Conservation (phyloP, 2,329 filamentous ascomycete genomes). For the Coleophoma eucalyptorum region DNA sequence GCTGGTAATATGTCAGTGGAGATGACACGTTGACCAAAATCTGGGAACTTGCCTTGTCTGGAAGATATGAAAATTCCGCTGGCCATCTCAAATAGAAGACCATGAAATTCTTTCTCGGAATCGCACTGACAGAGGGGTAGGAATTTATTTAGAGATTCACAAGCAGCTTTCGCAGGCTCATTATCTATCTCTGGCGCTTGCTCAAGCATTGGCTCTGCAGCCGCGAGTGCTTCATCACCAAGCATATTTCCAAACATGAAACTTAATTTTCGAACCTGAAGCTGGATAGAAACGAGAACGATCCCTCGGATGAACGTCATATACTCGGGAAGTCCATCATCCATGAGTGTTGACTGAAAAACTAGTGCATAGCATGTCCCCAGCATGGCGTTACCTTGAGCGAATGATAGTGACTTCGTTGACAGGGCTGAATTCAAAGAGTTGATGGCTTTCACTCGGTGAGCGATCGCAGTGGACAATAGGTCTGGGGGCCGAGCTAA, state of each 20-base stretch:
- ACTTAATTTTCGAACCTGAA: conserved; percentile 42
- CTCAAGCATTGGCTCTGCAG: conserved; percentile 41
- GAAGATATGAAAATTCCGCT: conserved; percentile 17
- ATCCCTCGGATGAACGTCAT: conserved; percentile 59
- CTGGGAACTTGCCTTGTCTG: conserved; percentile 18
- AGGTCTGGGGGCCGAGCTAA: conserved; percentile 32
- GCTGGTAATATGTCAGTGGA: conserved; percentile 9
- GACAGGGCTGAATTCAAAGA: conserved; percentile 36
- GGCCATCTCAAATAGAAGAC: conserved; percentile 41
- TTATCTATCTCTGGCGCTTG: conserved; percentile 39
- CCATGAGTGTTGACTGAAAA: conserved; percentile 53
- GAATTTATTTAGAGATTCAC: conserved; percentile 38
- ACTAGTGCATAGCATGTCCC: conserved; percentile 56
- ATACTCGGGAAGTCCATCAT: conserved; percentile 55
- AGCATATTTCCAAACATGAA: conserved; percentile 47
- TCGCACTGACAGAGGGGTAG: conserved; percentile 35
- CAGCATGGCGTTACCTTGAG: conserved; percentile 56
- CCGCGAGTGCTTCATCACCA: conserved; percentile 35
- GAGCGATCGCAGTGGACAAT: conserved; percentile 50
- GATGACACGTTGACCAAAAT: conserved; percentile 16
- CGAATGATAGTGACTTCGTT: conserved; percentile 35
- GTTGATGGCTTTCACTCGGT: conserved; percentile 62
- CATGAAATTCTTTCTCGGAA: conserved; percentile 44
- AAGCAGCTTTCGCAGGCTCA: conserved; percentile 43
- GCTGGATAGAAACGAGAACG: conserved; percentile 50